Percentiles rank a stretch among this genome's conserved stretches.
Conservation (phyloP, 2,329 filamentous ascomycete genomes). For the Pyrenophora tritici-repentis region DNA sequence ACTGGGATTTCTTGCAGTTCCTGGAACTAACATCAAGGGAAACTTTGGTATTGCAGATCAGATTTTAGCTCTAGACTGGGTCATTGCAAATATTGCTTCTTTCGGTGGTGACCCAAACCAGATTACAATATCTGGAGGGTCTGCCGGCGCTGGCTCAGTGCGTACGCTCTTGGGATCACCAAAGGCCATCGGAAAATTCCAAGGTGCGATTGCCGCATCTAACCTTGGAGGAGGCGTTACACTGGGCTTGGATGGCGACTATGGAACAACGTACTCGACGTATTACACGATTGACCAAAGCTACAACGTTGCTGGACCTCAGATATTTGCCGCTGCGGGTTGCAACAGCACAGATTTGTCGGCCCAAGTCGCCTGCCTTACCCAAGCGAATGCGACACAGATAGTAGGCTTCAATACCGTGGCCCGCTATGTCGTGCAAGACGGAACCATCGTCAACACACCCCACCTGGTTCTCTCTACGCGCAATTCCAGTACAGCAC, state of each 20-base stretch:
- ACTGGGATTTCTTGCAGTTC: constrained; percentile 63
- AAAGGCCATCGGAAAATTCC: constrained; percentile 53
- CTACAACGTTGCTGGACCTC: constrained; percentile 55
- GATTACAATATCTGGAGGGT: constrained; percentile 55
- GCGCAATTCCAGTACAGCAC: constrained; percentile 52
- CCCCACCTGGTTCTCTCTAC: constrained; percentile 54
- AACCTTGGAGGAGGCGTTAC: constrained; percentile 63
- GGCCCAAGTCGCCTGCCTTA: constrained; percentile 60
- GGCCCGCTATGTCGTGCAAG: constrained; percentile 62
- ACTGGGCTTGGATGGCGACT: constrained; percentile 60
- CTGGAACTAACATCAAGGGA: constrained; percentile 60
- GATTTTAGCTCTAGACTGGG: constrained; percentile 56
- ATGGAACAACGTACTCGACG: constrained; percentile 62
- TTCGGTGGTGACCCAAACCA: constrained; percentile 56
- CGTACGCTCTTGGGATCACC: constrained; percentile 60
- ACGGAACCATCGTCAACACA: constrained; percentile 61
- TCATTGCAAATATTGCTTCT: constrained; percentile 50
- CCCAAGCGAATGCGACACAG: constrained; percentile 51
- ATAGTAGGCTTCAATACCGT: constrained; percentile 50
- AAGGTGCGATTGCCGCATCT: constrained; percentile 56
- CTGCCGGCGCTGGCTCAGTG: constrained; percentile 61
- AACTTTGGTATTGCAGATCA: constrained; percentile 61
- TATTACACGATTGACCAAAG: constrained; percentile 63
- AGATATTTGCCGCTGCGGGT: constrained; percentile 58
- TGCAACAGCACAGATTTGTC: constrained; percentile 55